Evolutionary conservation across 306 rosid genomes (phyloP).

Genomic region (Ceratonia siliqua): DNA sequence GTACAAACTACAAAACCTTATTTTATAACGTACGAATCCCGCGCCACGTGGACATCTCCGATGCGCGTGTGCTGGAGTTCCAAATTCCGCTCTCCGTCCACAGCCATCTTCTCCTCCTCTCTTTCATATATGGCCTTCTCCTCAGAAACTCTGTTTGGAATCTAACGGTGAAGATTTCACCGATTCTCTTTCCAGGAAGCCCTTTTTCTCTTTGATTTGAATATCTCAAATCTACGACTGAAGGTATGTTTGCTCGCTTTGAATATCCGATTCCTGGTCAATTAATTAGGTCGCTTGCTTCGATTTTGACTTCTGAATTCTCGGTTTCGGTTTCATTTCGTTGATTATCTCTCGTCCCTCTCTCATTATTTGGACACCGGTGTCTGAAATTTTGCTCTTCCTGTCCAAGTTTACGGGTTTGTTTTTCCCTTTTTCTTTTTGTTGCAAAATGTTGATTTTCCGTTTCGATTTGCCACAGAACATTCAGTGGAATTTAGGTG

Average conservation of each 20-base stretch:
- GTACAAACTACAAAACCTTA: neutral
- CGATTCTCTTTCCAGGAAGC: neutral
- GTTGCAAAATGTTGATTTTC: too few species aligned
- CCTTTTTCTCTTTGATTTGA: neutral
- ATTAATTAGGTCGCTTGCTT: neutral
- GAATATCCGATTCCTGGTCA: neutral
- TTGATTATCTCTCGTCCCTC: neutral
- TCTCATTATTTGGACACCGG: neutral
- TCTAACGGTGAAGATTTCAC: neutral
- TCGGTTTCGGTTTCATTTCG: neutral
- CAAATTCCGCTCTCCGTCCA: neutral
- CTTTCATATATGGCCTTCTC: neutral
- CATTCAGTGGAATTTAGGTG: too few species aligned
- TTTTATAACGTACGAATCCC: neutral
- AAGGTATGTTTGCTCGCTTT: neutral
- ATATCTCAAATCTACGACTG: neutral
- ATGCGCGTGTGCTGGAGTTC: neutral
- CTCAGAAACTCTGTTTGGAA: neutral
- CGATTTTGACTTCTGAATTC: neutral
- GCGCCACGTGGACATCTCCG: neutral
- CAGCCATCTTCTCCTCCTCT: neutral
- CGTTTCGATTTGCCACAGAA: neutral
- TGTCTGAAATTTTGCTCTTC: neutral
- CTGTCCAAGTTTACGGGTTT: neutral
- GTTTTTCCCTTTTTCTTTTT: neutral